A percentile compares a stretch with the other conserved stretches of the same genome.
phyloP scores from a whole-genome alignment of 768 basidiomycete species.

The Amanita fuliginea region DNA sequence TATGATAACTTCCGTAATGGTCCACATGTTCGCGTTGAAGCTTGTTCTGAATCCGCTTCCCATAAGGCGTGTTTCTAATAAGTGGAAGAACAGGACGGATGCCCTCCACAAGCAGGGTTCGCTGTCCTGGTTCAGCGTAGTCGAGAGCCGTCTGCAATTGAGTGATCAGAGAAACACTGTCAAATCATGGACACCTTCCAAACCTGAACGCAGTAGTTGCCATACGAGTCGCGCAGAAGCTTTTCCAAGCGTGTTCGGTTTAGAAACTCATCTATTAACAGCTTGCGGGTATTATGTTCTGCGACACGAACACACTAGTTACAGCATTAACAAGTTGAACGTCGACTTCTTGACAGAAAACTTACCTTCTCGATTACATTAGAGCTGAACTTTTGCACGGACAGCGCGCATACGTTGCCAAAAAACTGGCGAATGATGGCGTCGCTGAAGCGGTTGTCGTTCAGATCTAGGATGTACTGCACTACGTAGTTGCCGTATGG shows the following conservation, averaged over 20 bases:
- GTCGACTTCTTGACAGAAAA: not conserved
- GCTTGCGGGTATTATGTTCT: constrained; percentile 88
- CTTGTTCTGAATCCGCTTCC: constrained; percentile 98
- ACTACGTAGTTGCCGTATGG: constrained; percentile 94
- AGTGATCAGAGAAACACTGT: not conserved
- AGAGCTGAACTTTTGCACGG: constrained; percentile 98
- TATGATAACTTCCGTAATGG: constrained; percentile 47
- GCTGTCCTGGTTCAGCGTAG: constrained; percentile 92
- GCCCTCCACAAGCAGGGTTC: constrained; percentile 87
- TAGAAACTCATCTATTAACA: constrained; percentile 89
- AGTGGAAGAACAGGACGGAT: constrained; percentile 97
- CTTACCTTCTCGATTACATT: constrained; percentile 94
- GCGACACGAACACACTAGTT: constrained; percentile 80
- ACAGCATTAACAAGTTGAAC: not conserved
- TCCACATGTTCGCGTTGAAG: constrained; percentile 90
- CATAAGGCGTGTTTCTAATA: constrained; percentile 98
- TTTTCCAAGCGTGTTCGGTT: constrained; percentile 95
- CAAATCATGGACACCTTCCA: constrained; percentile 10
- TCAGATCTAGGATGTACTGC: constrained; percentile 96
- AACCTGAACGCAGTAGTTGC: constrained; percentile 91
- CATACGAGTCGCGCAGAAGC: constrained; percentile 90
- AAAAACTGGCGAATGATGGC: constrained; percentile 95
- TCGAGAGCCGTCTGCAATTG: constrained; percentile 80
- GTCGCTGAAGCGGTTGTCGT: constrained; percentile 97
- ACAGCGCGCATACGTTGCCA: constrained; percentile 95